Base-by-base conservation (phyloP, 306 rosid genomes). In the Vigna radiata region DNA sequence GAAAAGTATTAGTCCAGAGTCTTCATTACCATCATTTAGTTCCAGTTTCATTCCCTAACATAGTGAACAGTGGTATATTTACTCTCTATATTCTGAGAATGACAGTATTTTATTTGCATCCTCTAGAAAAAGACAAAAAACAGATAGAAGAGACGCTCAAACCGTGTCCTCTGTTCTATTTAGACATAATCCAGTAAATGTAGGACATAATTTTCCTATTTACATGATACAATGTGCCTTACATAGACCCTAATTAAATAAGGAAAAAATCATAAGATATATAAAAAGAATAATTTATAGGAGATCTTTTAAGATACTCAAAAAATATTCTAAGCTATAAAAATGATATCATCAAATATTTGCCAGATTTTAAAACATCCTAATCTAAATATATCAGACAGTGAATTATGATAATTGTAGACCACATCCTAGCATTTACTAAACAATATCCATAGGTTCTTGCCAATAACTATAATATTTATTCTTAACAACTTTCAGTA, bases 21-120 rank as follows among this genome's bases (percentile, higher is more conserved):
- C 59, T 52, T 52, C 17, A 64, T 41, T n/a, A 71, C 65, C 65
- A 79, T 33, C 44, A 47, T 58, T 58, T 9, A 1, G 37, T 46
- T 77, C 37, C 21, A 43, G 37, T 55, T 54, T 29, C 39, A 56
- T 43, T 25, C 27, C 36, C 62, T 18, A 31, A 19, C 49, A 13
- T 12, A 17, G 41, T 68, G 41, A 78, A 69, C 7, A 18, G 10
- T 31, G 17, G 16, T 53, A 25, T 52, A 66, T 66, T 50, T 64
- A 76, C 41, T 21, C 29, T 14, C 17, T 39, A 50, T 62, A 31
- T 37, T 37, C 72, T 21, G 53, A 63, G 64, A 50, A 49, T 64
- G 49, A 48, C 37, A 21, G 25, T 19, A 72, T 15, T 41, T 16
- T 55, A 56, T 36, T 73, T 44, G 44, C 50, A 49, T 48, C 36